Base-by-base conservation (phyloP, 768 basidiomycete genomes). In the Lactifluus echinatus region DNA sequence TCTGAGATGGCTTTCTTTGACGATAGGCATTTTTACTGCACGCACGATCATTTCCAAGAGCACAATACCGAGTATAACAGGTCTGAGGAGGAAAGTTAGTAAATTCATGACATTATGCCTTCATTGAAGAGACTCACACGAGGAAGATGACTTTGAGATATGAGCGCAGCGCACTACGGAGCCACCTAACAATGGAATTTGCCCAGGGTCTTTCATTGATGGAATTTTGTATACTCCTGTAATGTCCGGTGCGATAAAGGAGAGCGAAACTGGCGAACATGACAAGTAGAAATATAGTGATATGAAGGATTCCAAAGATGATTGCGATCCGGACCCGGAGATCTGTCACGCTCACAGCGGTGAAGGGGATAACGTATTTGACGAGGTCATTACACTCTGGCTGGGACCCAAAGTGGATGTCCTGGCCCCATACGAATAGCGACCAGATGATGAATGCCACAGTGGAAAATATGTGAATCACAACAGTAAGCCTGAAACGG, bases 311-410 rank as follows among this genome's bases (percentile, higher is more conserved):
- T 37, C 48, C 53, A 21, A 53, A 8, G n/a, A n/a, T n/a, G n/a
- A n/a, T n/a, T n/a, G n/a, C n/a, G n/a, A 48, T 19, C 23, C 57
- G 57, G 17, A 58, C 14, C 57, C 57, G 48, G 5, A 31, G 42
- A 21, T 8, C 51, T 0, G 45, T 53, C 10, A 51, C 57, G 3
- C 14, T 39, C 24, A 58, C 10, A 21, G 47, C 39, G 2, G 17
- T 29, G 36, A 47, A 47, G 15, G 53, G 17, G 3, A 58, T 4
- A 44, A 53, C 51, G 33, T 53, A 58, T 53, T 53, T 53, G 31
- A 58, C 57, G 24, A 58, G 45, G 24, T 53, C 24, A 37, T 58
- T 53, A 42, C 57, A 58, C 4, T 33, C 46, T 19, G 51, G 51
- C 46, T 52, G 50, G 4, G 56, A 46, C 5, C 56, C 56, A 36